phyloP scores from a whole-genome alignment of 768 basidiomycete species.

The Tubosaeta sp. region DNA sequence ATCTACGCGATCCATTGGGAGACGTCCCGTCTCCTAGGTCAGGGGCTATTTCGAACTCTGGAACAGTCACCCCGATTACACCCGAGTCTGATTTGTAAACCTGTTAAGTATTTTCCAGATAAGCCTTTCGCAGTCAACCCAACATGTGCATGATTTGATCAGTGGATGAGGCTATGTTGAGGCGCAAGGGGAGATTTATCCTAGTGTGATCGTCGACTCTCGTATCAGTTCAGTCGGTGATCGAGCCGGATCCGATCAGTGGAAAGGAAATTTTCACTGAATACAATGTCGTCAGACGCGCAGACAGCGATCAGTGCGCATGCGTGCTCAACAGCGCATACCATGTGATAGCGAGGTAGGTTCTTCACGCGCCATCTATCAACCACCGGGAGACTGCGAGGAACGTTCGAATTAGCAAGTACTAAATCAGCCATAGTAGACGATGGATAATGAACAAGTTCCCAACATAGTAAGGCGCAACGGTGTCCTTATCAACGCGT shows the following conservation, averaged over 20 bases:
- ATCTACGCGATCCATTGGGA: constrained; percentile 50
- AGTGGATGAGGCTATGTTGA: not conserved
- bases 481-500: constrained; percentile 1
- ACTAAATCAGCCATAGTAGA: not conserved
- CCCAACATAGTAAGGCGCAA: constrained; percentile 4
- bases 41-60: constrained; percentile 38
- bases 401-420: not conserved
- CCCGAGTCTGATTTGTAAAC: constrained; percentile 6
- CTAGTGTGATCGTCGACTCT: not conserved
- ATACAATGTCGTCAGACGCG: not conserved
- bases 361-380: not conserved
- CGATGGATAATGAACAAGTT: not conserved
- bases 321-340: not conserved
- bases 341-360: not conserved
- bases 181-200: not conserved
- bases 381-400: not conserved
- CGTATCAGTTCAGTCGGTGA: constrained; percentile 4
- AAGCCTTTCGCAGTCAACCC: not conserved
- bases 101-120: not conserved
- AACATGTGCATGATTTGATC: not conserved
- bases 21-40: constrained; percentile 43
- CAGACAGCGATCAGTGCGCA: not conserved
- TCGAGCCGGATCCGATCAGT: constrained; percentile 2
- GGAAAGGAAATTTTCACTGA: not conserved
- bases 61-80: constrained; percentile 41